phyloP scores from a whole-genome alignment of 2,329 filamentous ascomycete genomes.

The Taxawa tesnikishii region DNA sequence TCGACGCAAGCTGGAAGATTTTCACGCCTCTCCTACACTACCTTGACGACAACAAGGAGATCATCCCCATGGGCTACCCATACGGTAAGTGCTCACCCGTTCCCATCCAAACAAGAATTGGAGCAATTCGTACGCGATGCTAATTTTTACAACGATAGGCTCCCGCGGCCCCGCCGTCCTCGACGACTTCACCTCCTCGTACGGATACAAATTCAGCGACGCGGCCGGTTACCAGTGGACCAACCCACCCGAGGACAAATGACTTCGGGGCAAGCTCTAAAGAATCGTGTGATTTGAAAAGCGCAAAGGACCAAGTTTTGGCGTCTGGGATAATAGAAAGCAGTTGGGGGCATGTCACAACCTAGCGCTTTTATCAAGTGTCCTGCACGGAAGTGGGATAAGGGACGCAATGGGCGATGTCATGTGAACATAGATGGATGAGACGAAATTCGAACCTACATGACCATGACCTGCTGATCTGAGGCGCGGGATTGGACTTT shows the following conservation, averaged over 20 bases:
- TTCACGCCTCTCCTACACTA: conserved; percentile 97
- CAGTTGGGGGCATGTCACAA: no score
- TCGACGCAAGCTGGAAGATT: conserved; percentile 96
- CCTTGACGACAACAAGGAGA: conserved; percentile 98
- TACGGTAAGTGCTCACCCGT: conserved; percentile 57
- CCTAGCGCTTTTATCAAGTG: no score
- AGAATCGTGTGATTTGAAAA: no score
- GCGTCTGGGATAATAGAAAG: no score
- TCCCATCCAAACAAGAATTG: neutral
- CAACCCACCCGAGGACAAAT: conserved; percentile 52
- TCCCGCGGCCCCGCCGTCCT: conserved; percentile 92
- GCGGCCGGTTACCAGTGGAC: conserved; percentile 94
- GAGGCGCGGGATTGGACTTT: no score
- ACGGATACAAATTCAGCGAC: conserved; percentile 98
- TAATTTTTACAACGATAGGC: conserved; percentile 44
- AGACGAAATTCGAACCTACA: no score
- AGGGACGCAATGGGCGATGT: no score
- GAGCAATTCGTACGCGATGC: no score
- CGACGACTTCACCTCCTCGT: conserved; percentile 95
- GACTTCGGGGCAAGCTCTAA: conserved; percentile 74
- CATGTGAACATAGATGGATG: no score
- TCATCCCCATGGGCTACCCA: conserved; percentile 98
- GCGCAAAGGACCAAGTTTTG: no score
- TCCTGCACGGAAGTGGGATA: no score
- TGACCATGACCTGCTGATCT: no score